Evolutionary conservation across 352 stramenopile genomes (phyloP).

Genomic region (Phytophthora aleatoria): DNA sequence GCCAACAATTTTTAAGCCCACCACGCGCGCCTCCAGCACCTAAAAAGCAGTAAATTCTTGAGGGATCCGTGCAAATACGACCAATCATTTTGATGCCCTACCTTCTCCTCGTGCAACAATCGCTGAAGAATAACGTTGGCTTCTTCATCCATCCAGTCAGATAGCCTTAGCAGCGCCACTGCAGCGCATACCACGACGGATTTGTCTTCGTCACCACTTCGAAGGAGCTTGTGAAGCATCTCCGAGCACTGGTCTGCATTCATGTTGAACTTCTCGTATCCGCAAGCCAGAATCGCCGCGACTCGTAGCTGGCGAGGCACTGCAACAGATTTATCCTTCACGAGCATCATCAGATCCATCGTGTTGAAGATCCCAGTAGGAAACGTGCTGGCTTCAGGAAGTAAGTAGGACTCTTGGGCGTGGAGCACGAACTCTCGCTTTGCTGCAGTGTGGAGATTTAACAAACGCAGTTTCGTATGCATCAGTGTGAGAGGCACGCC

Average conservation of each 20-base stretch:
- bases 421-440: conserved; percentile 72
- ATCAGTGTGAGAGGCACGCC: conserved; percentile 52
- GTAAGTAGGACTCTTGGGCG: conserved; percentile 66
- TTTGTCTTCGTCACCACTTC: conserved; percentile 62
- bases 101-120: conserved; percentile 81
- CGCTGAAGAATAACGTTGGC: conserved; percentile 80
- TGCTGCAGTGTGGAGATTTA: conserved; percentile 74
- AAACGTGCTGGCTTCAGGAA: conserved; percentile 54
- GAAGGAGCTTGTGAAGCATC: conserved; percentile 69
- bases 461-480: conserved; percentile 74
- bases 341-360: conserved; percentile 86
- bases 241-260: conserved; percentile 63
- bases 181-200: conserved; percentile 75
- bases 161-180: conserved; percentile 72
- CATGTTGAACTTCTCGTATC: conserved; percentile 73
- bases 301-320: conserved; percentile 69
- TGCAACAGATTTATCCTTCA: conserved; percentile 68
- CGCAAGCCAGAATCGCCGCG: conserved; percentile 75
- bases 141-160: conserved; percentile 89
- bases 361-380: conserved; percentile 77
- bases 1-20: conserved; percentile 83
- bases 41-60: conserved; percentile 12
- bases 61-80: neutral
- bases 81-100: conserved; percentile 11
- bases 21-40: conserved; percentile 68